phyloP scores from a whole-genome alignment of 805 yeast genomes.

The Kodamaea jinghongensis region DNA sequence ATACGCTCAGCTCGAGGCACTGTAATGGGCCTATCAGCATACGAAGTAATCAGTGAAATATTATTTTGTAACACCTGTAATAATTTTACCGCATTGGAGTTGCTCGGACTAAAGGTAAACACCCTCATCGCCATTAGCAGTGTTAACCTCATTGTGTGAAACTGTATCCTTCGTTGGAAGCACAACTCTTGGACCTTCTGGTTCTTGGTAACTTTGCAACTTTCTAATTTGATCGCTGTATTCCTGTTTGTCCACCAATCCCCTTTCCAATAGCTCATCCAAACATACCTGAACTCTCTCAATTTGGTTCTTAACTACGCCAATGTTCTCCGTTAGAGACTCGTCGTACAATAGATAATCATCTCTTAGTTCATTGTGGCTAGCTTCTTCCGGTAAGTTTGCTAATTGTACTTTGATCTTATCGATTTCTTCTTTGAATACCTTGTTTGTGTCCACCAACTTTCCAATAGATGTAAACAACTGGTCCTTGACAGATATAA shows the following conservation, averaged over 20 bases:
- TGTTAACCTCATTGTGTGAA: background rate
- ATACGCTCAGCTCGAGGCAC: no score
- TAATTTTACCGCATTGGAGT: no score
- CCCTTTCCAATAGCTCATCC: slow-evolving; percentile 48
- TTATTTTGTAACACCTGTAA: no score
- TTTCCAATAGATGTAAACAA: slow-evolving; percentile 40
- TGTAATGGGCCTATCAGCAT: no score
- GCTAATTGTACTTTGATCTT: slow-evolving; percentile 11
- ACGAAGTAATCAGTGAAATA: no score
- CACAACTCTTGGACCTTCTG: slow-evolving; percentile 4
- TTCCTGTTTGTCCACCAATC: slow-evolving; percentile 5
- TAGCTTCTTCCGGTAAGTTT: slow-evolving; percentile 14
- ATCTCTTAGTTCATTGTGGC: slow-evolving; percentile 30
- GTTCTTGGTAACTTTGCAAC: background rate
- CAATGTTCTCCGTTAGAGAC: slow-evolving; percentile 54
- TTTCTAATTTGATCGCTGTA: background rate
- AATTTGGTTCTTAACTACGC: slow-evolving; percentile 51
- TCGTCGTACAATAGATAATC: slow-evolving; percentile 54
- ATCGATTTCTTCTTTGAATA: slow-evolving; percentile 43
- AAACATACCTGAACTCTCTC: slow-evolving; percentile 45
- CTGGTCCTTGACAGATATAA: slow-evolving; percentile 14
- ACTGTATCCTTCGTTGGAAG: background rate
- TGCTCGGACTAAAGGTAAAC: slow-evolving; percentile 3
- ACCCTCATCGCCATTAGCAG: background rate
- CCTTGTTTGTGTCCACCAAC: slow-evolving; percentile 50